Evolutionary conservation across 2,329 filamentous ascomycete genomes (phyloP), one percentile per base, ranked within the genome.

Genomic region (Neopestalotiopsis rosae): DNA sequence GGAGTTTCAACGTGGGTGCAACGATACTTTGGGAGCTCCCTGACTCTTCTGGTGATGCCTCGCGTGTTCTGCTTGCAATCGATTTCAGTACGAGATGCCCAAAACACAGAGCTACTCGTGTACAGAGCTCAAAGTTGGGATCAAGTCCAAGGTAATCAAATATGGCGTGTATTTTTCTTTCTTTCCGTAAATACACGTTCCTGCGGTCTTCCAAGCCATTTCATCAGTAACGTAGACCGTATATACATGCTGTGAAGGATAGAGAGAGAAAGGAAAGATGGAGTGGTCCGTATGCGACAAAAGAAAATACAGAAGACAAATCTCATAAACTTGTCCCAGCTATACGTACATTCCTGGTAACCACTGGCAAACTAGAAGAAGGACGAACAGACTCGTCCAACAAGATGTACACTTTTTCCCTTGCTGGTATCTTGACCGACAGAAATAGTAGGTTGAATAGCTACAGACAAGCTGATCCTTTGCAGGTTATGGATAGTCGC

Each of bases 261-360:
- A n/a, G 5, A 61, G n/a, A 61, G 71, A 76, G 76, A 75, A 75
- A 74, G 74, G 77, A 72, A 74, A 32, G 32, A 64, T 20, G 61
- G 34, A 42, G 24, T 14, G 32, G 13, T 59, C 30, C 57, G 57
- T 30, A 59, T 59, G 24, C 24, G 30, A 59, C 64, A 67, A 69
- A 30, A 38, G 57, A 38, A 68, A 65, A 52, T 38, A 64, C 38
- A 64, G 42, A 49, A 45, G 32, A 32, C 61, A 64, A 49, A 17
- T 49, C 56, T 52, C 71, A 72, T 69, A 71, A 79, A 78, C 79
- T 76, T 81, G 81, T 76, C 76, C 80, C 77, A 79, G 74, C 80
- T 77, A 83, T 88, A 88, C 87, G 87, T 89, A 88, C 87, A 88
- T 80, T 86, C 84, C 82, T 74, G 71, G 40, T 24, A 38, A 32